phyloP scores from a whole-genome alignment of 805 yeast species.

The Cyberlindnera saturnus region DNA sequence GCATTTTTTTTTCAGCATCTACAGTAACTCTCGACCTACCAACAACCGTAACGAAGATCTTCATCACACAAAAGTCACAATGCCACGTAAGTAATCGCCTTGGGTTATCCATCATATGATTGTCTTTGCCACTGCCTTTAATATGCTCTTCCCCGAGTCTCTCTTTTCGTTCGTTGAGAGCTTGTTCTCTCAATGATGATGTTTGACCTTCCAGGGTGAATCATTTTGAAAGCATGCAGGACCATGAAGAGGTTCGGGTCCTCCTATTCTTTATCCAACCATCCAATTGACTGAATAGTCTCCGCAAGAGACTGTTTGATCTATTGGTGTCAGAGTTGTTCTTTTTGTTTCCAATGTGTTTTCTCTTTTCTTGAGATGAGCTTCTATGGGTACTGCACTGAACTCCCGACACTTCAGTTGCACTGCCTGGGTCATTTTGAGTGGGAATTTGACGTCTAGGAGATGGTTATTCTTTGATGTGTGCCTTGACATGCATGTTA shows the following conservation, averaged over 20 bases:
- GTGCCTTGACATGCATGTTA: neutral
- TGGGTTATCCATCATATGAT: slow-evolving; percentile 1
- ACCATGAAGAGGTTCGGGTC: slow-evolving; percentile 62
- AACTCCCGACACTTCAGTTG: slow-evolving; percentile 85
- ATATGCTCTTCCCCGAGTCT: neutral
- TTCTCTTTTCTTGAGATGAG: slow-evolving; percentile 4
- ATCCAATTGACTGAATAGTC: slow-evolving; percentile 1
- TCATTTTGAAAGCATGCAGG: neutral
- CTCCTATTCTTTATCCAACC: slow-evolving; percentile 31
- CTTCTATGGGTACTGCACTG: slow-evolving; percentile 39
- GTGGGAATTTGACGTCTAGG: neutral
- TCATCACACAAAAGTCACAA: slow-evolving; percentile 18
- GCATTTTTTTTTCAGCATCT: neutral
- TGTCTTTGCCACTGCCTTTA: neutral
- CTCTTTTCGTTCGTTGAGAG: no score
- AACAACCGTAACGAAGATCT: neutral
- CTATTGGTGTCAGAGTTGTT: slow-evolving; percentile 3
- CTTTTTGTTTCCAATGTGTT: slow-evolving; percentile 1
- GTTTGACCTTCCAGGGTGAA: no score
- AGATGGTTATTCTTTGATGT: slow-evolving; percentile 1
- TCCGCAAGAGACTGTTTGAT: slow-evolving; percentile 5
- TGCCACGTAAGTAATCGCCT: slow-evolving; percentile 24
- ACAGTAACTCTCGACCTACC: neutral
- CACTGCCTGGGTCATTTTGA: slow-evolving; percentile 4
- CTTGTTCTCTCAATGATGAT: no score